Evolutionary conservation across 345 rosid species (phyloP).

Genomic region (Raphanus sativus): DNA sequence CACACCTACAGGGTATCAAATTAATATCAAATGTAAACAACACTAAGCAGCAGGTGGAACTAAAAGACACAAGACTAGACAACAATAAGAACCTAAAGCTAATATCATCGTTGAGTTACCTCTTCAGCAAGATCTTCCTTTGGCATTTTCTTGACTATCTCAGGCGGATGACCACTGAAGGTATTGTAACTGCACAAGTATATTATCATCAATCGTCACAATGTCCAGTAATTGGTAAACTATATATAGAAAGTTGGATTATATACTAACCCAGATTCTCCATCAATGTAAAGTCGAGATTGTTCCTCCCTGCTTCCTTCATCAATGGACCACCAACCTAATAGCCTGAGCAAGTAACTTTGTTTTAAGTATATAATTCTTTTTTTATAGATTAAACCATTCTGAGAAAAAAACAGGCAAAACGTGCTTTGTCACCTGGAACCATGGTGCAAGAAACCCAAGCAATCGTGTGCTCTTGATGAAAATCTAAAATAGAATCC

Average conservation of each 20-base stretch:
- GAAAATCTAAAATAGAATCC: constrained; percentile 77
- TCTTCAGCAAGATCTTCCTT: constrained; percentile 95
- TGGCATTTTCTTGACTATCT: constrained; percentile 95
- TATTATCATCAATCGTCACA: constrained; percentile 8
- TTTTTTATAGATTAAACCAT: neutral
- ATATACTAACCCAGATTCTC: constrained; percentile 68
- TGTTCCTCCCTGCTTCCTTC: constrained; percentile 95
- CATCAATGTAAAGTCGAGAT: constrained; percentile 72
- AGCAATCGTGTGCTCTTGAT: constrained; percentile 70
- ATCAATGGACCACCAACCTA: constrained; percentile 99
- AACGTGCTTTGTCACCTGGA: constrained; percentile 59
- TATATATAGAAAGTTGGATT: neutral
- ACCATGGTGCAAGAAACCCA: constrained; percentile 93
- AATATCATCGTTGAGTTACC: constrained; percentile 44
- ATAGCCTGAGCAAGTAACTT: constrained; percentile 50
- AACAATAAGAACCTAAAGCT: constrained; percentile 1
- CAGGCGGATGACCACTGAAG: constrained; percentile 96
- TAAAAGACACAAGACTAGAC: constrained; percentile 5
- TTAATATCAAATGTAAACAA: neutral
- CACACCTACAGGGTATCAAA: constrained; percentile 62
- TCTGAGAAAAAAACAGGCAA: neutral
- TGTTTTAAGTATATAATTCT: neutral
- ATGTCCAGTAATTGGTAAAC: neutral
- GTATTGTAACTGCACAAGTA: constrained; percentile 75
- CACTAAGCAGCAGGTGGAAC: neutral